Evolutionary conservation across 179 eudicot species (phyloP).

Genomic region (Beta lomatogona): DNA sequence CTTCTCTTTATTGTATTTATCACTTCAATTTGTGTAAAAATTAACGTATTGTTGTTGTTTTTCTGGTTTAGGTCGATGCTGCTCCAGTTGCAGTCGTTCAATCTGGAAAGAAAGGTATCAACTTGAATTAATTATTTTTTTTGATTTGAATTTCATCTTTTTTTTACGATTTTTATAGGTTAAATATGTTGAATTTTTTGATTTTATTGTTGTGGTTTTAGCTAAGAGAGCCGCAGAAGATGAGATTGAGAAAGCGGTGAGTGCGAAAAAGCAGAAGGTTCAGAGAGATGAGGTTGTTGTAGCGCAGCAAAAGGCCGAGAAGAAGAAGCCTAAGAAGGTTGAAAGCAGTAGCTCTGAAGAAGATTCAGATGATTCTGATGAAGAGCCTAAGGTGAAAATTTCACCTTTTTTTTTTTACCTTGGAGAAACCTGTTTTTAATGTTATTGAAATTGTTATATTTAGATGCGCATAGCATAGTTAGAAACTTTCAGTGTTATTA

Average conservation of each 20-base stretch:
- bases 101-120: constrained; percentile 54
- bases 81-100: constrained; percentile 45
- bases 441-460: background rate
- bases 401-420: background rate
- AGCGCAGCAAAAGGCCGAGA: constrained; percentile 42
- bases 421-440: background rate
- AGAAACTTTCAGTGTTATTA: too few species aligned
- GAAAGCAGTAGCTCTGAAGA: constrained; percentile 47
- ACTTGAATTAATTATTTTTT: background rate
- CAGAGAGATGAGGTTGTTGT: constrained; percentile 33
- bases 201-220: constrained; percentile 8
- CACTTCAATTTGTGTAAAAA: background rate
- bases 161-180: too few species aligned
- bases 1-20: background rate
- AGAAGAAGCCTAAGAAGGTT: constrained; percentile 53
- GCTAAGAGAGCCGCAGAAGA: constrained; percentile 77
- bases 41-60: background rate
- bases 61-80: constrained; percentile 45
- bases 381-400: constrained; percentile 47
- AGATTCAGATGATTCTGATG: constrained; percentile 50
- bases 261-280: constrained; percentile 49
- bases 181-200: background rate
- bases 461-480: too few species aligned
- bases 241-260: constrained; percentile 47
- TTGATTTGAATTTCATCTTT: background rate